A percentile compares a stretch with the other conserved stretches of the same genome.
Evolutionary conservation across 2,329 filamentous ascomycete genomes (phyloP).

Genomic region (Sclerotinia subarctica): DNA sequence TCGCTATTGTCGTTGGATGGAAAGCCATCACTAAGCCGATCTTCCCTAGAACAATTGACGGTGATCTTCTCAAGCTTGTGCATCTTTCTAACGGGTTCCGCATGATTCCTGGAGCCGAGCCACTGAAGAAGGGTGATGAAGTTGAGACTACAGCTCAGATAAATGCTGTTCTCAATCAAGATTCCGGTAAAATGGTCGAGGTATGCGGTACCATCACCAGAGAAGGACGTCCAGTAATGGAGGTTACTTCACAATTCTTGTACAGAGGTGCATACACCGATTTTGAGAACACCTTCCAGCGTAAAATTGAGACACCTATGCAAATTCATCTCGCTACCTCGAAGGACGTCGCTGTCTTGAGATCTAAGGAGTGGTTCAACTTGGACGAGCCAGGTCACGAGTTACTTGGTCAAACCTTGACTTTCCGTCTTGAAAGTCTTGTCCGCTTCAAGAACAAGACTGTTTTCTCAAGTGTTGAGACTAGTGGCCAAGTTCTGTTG

Average conservation of each 20-base stretch:
- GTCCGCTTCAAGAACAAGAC: constrained; percentile 93
- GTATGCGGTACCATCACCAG: constrained; percentile 96
- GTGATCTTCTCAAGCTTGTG: constrained; percentile 91
- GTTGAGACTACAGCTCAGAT: constrained; percentile 91
- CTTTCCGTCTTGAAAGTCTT: constrained; percentile 91
- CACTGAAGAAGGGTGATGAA: constrained; percentile 91
- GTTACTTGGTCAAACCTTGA: constrained; percentile 87
- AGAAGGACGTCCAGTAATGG: constrained; percentile 84
- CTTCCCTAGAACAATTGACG: constrained; percentile 94
- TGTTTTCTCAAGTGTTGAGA: constrained; percentile 88
- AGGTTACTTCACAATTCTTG: constrained; percentile 96
- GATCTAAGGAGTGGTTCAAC: constrained; percentile 97
- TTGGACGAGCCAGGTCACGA: constrained; percentile 81
- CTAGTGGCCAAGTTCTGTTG: constrained; percentile 84
- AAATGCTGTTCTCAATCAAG: constrained; percentile 97
- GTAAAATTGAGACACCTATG: constrained; percentile 93
- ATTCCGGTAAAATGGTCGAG: constrained; percentile 98
- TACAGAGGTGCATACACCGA: constrained; percentile 92
- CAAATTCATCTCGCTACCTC: constrained; percentile 82
- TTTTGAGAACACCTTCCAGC: constrained; percentile 97
- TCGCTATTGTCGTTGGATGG: constrained; percentile 96
- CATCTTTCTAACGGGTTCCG: constrained; percentile 97
- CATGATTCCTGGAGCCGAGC: constrained; percentile 94
- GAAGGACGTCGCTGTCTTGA: constrained; percentile 90
- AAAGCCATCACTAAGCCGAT: constrained; percentile 99